These are phyloP conservation scores for Chrysoporthe puriensis DNA, from an alignment of 2,329 filamentous ascomycete species.

Conservation along the genomic window DNA sequence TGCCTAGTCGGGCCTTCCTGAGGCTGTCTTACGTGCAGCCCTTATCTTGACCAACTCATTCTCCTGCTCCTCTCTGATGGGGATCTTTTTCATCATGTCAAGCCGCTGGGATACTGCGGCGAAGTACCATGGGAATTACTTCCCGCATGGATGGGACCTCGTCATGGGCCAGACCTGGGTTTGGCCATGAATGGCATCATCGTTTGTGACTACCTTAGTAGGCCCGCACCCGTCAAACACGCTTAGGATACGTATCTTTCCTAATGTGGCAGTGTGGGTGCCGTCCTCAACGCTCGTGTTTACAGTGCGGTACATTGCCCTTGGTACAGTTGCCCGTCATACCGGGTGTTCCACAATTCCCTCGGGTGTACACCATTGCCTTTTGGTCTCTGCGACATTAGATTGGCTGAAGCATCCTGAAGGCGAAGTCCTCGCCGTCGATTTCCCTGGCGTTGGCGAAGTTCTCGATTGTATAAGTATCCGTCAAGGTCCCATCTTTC, in stretches of 20 bases:
- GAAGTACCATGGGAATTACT: constrained; percentile 1
- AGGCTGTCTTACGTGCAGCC: constrained; percentile 13
- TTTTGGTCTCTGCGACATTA: constrained; percentile 8
- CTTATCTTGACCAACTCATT: constrained; percentile 5
- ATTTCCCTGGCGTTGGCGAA: constrained; percentile 4
- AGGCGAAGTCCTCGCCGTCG: constrained; percentile 8
- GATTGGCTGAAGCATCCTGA: constrained; percentile 17
- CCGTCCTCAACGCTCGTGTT: not conserved
- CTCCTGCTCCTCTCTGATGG: not conserved
- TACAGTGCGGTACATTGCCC: constrained; percentile 6
- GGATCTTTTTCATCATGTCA: constrained; percentile 7
- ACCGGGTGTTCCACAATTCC: constrained; percentile 22
- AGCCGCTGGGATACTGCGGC: constrained; percentile 1
- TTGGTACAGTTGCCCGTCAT: not conserved
- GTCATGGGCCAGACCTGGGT: not conserved
- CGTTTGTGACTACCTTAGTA: constrained; percentile 6
- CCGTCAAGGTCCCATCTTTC: constrained; percentile 16
- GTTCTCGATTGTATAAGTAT: constrained; percentile 25
- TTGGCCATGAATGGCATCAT: constrained; percentile 17
- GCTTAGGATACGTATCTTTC: constrained; percentile 6
- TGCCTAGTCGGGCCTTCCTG: constrained; percentile 21
- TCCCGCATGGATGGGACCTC: constrained; percentile 12
- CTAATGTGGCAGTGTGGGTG: constrained; percentile 4
- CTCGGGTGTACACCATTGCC: constrained; percentile 14
- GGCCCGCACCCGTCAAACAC: constrained; percentile 12